Percentiles rank a stretch among this genome's conserved stretches.
Evolutionary conservation across 768 basidiomycete genomes (phyloP).

Genomic region (Panus rudis): DNA sequence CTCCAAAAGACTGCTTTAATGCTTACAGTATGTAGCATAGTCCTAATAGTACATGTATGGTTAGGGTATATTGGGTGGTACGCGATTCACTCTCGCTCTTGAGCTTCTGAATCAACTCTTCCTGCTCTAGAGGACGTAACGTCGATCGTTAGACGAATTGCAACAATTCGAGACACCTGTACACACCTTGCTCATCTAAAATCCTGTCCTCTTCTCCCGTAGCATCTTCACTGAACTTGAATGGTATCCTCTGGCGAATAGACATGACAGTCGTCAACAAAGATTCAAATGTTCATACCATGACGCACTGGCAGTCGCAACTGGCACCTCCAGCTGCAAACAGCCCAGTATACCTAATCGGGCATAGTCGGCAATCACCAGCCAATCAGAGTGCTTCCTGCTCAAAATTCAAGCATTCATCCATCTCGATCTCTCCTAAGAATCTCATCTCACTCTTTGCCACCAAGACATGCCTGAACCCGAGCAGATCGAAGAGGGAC

Average conservation of each 20-base stretch:
- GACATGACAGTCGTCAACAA: constrained; percentile 3
- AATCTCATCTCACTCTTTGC: background rate
- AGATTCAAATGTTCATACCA: too few species aligned
- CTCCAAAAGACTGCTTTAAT: background rate
- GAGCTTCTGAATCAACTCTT: constrained; percentile 19
- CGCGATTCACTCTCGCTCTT: constrained; percentile 11
- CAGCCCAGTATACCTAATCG: background rate
- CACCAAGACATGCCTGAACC: constrained; percentile 4
- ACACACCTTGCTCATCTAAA: constrained; percentile 22
- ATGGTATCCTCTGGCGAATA: constrained; percentile 17
- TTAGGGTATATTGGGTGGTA: constrained; percentile 10
- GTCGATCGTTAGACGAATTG: background rate
- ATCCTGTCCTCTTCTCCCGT: constrained; percentile 11
- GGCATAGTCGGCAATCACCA: background rate
- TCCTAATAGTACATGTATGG: constrained; percentile 12
- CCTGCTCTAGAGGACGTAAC: constrained; percentile 15
- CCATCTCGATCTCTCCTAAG: background rate
- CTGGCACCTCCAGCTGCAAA: background rate
- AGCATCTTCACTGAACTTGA: constrained; percentile 14
- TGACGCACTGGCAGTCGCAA: too few species aligned
- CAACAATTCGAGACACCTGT: background rate
- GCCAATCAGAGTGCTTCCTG: background rate
- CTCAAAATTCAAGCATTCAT: background rate
- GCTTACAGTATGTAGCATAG: constrained; percentile 19
- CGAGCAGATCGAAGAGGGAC: constrained; percentile 36